Conservation (phyloP, 768 basidiomycete genomes). For the Tephrocybe sp. region DNA sequence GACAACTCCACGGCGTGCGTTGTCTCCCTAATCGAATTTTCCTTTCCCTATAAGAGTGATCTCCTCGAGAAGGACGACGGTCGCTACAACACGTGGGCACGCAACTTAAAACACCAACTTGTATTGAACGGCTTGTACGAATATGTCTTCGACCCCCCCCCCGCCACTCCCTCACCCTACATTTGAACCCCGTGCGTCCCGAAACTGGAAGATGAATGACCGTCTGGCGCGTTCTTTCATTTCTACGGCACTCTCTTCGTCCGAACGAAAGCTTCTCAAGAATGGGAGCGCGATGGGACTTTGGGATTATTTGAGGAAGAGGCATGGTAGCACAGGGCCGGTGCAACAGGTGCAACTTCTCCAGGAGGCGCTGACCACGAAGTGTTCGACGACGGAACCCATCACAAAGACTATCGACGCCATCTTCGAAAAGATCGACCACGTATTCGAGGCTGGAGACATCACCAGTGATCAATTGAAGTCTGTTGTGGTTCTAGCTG, state of each 20-base stretch:
- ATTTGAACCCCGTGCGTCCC: neutral
- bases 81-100: neutral
- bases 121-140: neutral
- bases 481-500: neutral
- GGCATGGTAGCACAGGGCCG: neutral
- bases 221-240: neutral
- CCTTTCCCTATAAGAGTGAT: neutral
- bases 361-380: neutral
- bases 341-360: too few relatives aligned
- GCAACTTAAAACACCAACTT: neutral
- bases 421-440: neutral
- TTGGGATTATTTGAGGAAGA: neutral
- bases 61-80: neutral
- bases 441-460: neutral
- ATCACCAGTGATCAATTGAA: neutral
- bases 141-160: neutral
- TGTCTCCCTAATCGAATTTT: neutral
- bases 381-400: neutral
- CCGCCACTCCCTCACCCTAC: neutral
- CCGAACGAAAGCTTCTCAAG: neutral
- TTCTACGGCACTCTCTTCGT: neutral
- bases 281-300: neutral
- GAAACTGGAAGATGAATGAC: neutral
- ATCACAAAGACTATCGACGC: neutral
- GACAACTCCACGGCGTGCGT: neutral